Percentiles rank a stretch among this genome's conserved stretches.
phyloP scores from a whole-genome alignment of 352 stramenopile genomes.

The Globisporangium splendens region DNA sequence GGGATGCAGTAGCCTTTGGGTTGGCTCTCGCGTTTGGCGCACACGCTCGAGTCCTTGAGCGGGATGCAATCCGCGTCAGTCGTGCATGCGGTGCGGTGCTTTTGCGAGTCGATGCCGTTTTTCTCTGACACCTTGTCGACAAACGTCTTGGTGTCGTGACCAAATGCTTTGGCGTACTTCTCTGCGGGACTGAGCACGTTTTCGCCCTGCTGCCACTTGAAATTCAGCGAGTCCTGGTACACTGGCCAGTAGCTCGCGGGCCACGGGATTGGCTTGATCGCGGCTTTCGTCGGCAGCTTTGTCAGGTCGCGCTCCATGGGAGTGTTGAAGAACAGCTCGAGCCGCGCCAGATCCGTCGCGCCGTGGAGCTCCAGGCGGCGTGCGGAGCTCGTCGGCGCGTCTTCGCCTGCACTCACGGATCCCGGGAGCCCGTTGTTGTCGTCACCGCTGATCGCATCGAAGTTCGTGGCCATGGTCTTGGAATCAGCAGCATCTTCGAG shows the following conservation, averaged over 20 bases:
- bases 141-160: conserved; percentile 32
- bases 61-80: conserved; percentile 24
- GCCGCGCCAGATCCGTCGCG: conserved; percentile 39
- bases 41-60: conserved; percentile 40
- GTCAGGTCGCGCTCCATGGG: conserved; percentile 49
- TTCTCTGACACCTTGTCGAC: conserved; percentile 44
- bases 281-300: conserved; percentile 39
- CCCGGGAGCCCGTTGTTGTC: conserved; percentile 10
- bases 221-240: conserved; percentile 65
- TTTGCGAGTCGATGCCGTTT: conserved; percentile 44
- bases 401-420: conserved; percentile 4
- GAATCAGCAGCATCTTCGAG: background rate
- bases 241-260: conserved; percentile 68
- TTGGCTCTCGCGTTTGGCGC: conserved; percentile 28
- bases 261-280: conserved; percentile 50
- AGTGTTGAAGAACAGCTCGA: conserved; percentile 44
- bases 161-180: conserved; percentile 51
- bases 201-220: conserved; percentile 32
- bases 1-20: conserved; percentile 42
- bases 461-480: conserved; percentile 19
- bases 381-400: conserved; percentile 2
- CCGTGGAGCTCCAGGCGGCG: conserved; percentile 37
- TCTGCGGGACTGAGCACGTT: conserved; percentile 33
- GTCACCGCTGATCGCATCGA: conserved; percentile 11
- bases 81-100: conserved; percentile 24